A percentile compares a stretch with the other conserved stretches of the same genome.
phyloP scores from a whole-genome alignment of 139 green algal genomes.

The Chloropicon primus region DNA sequence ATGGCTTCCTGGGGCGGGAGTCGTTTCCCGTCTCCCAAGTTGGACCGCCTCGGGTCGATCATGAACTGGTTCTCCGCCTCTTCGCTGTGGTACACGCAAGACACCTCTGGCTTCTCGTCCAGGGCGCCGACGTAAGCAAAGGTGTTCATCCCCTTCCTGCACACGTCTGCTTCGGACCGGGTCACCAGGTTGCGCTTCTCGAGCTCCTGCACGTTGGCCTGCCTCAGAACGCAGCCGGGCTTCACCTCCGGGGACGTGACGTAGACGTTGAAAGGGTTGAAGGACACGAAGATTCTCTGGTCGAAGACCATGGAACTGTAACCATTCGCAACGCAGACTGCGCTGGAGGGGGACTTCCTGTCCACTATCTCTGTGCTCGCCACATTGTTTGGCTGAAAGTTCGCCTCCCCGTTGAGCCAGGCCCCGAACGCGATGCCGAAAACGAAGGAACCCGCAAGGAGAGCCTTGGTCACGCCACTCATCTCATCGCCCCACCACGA shows the following conservation, averaged over 20 bases:
- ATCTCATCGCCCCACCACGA: neutral
- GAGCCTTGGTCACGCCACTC: neutral
- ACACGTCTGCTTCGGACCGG: slow-evolving; percentile 49
- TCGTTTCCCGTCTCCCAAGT: slow-evolving; percentile 38
- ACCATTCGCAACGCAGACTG: slow-evolving; percentile 84
- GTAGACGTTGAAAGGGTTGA: slow-evolving; percentile 77
- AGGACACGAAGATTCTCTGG: slow-evolving; percentile 93
- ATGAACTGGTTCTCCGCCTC: slow-evolving; percentile 84
- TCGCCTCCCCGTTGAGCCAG: slow-evolving; percentile 36
- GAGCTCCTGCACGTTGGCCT: slow-evolving; percentile 81
- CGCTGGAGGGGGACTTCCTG: slow-evolving; percentile 77
- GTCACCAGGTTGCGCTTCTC: slow-evolving; percentile 78
- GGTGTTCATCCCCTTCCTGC: slow-evolving; percentile 96
- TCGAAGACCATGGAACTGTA: slow-evolving; percentile 98
- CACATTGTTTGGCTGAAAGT: slow-evolving; percentile 69
- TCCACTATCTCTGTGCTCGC: slow-evolving; percentile 88
- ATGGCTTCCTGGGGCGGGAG: neutral
- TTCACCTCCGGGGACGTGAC: slow-evolving; percentile 87
- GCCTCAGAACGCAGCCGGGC: slow-evolving; percentile 86
- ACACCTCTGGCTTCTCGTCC: slow-evolving; percentile 51
- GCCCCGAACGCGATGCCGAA: slow-evolving; percentile 69
- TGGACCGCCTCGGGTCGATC: slow-evolving; percentile 36
- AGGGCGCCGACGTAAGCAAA: slow-evolving; percentile 66
- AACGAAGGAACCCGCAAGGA: slow-evolving; percentile 68
- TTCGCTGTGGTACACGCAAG: slow-evolving; percentile 95